A percentile compares a stretch with the other conserved stretches of the same genome.
phyloP scores from a whole-genome alignment of 805 yeast species.

The Saccharomycopsis synnaedendra region DNA sequence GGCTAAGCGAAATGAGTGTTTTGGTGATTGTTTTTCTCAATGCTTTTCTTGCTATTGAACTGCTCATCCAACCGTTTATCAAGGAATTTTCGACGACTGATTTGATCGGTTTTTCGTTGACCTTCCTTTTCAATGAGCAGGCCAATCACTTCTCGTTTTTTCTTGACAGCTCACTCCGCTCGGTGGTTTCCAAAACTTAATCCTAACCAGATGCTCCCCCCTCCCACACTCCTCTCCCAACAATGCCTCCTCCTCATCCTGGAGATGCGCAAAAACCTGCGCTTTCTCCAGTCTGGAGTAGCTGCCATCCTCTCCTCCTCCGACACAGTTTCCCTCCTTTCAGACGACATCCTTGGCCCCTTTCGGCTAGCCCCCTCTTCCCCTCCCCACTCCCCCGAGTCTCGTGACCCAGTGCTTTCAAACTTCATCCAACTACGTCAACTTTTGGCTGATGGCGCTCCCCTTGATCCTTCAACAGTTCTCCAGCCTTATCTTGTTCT shows the following conservation, averaged over 20 bases:
- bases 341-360: conserved; percentile 27
- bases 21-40: no score
- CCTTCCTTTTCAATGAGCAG: no score
- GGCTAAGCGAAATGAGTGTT: no score
- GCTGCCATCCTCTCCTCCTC: conserved; percentile 75
- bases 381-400: conserved; percentile 22
- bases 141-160: no score
- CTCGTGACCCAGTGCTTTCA: conserved; percentile 54
- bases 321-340: conserved; percentile 37
- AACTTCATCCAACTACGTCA: conserved; percentile 73
- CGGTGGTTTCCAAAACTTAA: no score
- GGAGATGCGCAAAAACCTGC: conserved; percentile 79
- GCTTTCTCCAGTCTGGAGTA: conserved; percentile 68
- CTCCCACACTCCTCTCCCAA: conserved; percentile 71
- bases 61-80: no score
- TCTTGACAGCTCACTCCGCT: no score
- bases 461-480: conserved; percentile 58
- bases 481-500: conserved; percentile 81
- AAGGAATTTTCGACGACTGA: no score
- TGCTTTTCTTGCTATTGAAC: no score
- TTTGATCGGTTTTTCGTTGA: no score
- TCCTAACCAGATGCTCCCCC: conserved; percentile 18
- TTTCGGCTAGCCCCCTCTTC: conserved; percentile 16
- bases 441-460: conserved; percentile 45
- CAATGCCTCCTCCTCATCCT: conserved; percentile 82